Percentiles rank a stretch among this genome's conserved stretches.
Conservation (phyloP, 805 yeast genomes). For the Hanseniaspora hatyaiensis region DNA sequence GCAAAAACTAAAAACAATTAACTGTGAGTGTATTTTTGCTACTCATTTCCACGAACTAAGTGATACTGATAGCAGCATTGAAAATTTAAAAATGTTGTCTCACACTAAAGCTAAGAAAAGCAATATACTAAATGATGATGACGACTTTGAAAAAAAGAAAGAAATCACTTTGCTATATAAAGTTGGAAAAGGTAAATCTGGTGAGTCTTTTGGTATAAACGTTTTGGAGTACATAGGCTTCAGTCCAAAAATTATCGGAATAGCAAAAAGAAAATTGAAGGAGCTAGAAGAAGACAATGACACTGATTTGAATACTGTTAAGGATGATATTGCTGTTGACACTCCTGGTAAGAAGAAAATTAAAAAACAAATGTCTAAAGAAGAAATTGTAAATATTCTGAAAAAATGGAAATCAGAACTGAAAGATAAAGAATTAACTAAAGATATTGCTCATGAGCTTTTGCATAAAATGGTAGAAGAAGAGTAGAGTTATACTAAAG, state of each 20-base stretch:
- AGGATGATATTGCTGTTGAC: not conserved
- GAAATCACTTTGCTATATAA: constrained; percentile 82
- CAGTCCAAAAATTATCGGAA: constrained; percentile 75
- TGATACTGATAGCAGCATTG: constrained; percentile 56
- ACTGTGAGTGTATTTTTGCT: constrained; percentile 73
- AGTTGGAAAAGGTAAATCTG: constrained; percentile 93
- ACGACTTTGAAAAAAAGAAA: constrained; percentile 28
- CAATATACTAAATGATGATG: constrained; percentile 22
- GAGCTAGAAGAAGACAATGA: constrained; percentile 58
- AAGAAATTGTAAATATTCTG: constrained; percentile 27
- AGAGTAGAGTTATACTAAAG: no score
- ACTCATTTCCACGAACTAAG: constrained; percentile 97
- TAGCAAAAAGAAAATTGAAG: constrained; percentile 90
- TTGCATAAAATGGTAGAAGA: not conserved
- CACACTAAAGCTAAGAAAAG: constrained; percentile 44
- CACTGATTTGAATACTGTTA: constrained; percentile 35
- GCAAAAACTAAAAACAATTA: constrained; percentile 65
- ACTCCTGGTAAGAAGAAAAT: constrained; percentile 16
- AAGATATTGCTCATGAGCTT: constrained; percentile 28
- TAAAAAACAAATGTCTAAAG: constrained; percentile 2
- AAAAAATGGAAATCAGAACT: constrained; percentile 44
- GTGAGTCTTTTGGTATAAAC: constrained; percentile 93
- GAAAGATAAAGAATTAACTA: constrained; percentile 35
- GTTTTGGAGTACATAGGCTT: constrained; percentile 94
- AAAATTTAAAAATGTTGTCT: constrained; percentile 85